Conservation (phyloP, 148 eudicot genomes). For the Arbutus unedo region DNA sequence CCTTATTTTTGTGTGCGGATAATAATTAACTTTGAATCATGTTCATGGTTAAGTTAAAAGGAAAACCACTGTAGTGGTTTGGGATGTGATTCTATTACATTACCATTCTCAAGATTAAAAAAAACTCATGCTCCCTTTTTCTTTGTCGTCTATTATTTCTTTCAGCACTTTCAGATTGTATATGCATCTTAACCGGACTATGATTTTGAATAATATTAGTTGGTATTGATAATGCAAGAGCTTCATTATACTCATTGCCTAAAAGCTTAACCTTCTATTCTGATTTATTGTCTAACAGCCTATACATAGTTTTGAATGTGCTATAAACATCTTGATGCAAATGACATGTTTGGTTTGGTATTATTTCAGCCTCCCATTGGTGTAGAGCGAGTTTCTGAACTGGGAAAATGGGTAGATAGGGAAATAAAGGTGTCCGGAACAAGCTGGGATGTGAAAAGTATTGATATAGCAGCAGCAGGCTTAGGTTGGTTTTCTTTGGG, state of each 20-base stretch:
- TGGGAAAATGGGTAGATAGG: slow-evolving; percentile 62
- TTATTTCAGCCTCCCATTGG: slow-evolving; percentile 77
- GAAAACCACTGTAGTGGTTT: not conserved
- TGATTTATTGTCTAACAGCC: not conserved
- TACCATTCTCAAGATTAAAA: not conserved
- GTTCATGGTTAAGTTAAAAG: not conserved
- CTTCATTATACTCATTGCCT: not conserved
- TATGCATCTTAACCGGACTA: not conserved
- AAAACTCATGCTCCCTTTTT: not conserved
- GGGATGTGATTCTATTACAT: not conserved
- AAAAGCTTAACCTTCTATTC: not conserved
- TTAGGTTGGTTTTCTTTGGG: slow-evolving; percentile 92
- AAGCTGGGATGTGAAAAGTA: slow-evolving; percentile 88
- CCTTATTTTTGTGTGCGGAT: not conserved
- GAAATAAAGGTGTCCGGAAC: slow-evolving; percentile 68
- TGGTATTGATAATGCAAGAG: not conserved
- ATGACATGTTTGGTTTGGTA: not conserved
- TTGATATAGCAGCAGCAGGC: slow-evolving; percentile 74
- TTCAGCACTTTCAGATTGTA: not conserved
- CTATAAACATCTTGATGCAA: not conserved
- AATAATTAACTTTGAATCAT: not conserved
- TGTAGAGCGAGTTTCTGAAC: slow-evolving; percentile 54
- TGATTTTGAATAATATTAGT: not conserved
- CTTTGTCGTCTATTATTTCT: not conserved
- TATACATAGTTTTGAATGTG: not conserved